Base-by-base conservation (phyloP, 2,329 filamentous ascomycete species). In the Aureobasidium leucospermi region DNA sequence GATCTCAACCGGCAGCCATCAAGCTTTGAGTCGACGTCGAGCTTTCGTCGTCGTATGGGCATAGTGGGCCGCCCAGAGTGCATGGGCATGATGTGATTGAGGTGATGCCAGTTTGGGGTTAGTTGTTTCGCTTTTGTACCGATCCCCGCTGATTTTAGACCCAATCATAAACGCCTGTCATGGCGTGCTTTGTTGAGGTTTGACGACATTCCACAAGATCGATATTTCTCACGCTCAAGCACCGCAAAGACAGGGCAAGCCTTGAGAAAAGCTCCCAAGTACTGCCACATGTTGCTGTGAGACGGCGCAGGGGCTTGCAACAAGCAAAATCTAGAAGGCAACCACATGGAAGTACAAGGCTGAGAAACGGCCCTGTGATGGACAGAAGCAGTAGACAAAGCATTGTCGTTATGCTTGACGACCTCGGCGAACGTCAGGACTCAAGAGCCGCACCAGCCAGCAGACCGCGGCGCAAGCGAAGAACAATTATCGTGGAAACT, bases 61-160 rank as follows among this genome's bases (percentile, higher is more conserved):
- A 32, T 42, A 59, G 58, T 59, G 61, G 52, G 53, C 48, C 58
- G 59, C 59, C 58, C 32, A 60, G 52, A 47, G 60, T 48, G 55
- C 58, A 60, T 36, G 48, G 52, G 58, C 58, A 63, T 63, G 60
- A 60, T 60, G 60, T 63, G 60, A 63, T 63, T 49, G 62, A 57
- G 38, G 56, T 46, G 42, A 55, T 42, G 36, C 59, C 59, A 31
- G 19, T 51, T 59, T n/a, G 51, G 48, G 60, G 52, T 59, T 61
- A 61, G 59, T 16, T 16, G 48, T 51, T 51, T 51, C 15, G 41
- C 41, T 46, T 46, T 28, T 9, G 36, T 58, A 29, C 55, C 55
- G 43, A 58, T 58, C 55, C 36, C 55, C 55, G 43, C 36, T 48
- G 43, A 36, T 28, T 36, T 48, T n/a, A 23, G 43, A 36, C 42